phyloP scores from a whole-genome alignment of 177 flowering plant species.

The Vitis hybrid region DNA sequence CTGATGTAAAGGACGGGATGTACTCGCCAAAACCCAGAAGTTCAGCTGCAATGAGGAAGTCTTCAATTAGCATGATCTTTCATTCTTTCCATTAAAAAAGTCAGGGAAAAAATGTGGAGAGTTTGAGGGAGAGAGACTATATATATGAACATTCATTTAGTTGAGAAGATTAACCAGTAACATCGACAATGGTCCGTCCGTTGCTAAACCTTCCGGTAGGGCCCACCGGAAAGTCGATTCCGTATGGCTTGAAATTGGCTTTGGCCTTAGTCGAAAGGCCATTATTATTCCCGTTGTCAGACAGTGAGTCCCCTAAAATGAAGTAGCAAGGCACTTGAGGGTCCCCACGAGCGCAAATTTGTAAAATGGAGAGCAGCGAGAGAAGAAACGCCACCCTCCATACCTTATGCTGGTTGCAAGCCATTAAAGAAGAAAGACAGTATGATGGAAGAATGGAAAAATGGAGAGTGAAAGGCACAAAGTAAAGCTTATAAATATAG shows the following conservation, averaged over 20 bases:
- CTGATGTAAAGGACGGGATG: constrained; percentile 25
- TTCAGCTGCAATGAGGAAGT: constrained; percentile 9
- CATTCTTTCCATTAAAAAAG: too few relatives aligned
- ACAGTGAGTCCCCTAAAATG: constrained; percentile 52
- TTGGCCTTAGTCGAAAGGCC: constrained; percentile 9
- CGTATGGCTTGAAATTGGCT: constrained; percentile 36
- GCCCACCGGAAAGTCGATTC: constrained; percentile 29
- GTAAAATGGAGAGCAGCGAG: neutral
- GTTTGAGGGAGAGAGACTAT: neutral
- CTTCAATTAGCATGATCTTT: too few relatives aligned
- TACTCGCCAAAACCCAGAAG: constrained; percentile 18
- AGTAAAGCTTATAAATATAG: too few relatives aligned
- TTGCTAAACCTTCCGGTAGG: constrained; percentile 39
- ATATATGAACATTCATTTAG: too few relatives aligned
- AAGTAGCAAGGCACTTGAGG: constrained; percentile 52
- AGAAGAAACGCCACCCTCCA: neutral
- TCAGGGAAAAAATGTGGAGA: too few relatives aligned
- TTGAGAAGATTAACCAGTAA: too few relatives aligned
- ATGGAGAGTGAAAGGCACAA: neutral
- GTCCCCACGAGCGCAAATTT: constrained; percentile 8
- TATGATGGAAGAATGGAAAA: neutral
- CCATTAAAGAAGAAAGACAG: neutral
- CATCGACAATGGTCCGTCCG: constrained; percentile 14
- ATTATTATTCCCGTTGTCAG: constrained; percentile 46
- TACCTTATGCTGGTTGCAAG: neutral